Base-by-base conservation (phyloP, 2,329 filamentous ascomycete genomes). In the Neonectria hederae region DNA sequence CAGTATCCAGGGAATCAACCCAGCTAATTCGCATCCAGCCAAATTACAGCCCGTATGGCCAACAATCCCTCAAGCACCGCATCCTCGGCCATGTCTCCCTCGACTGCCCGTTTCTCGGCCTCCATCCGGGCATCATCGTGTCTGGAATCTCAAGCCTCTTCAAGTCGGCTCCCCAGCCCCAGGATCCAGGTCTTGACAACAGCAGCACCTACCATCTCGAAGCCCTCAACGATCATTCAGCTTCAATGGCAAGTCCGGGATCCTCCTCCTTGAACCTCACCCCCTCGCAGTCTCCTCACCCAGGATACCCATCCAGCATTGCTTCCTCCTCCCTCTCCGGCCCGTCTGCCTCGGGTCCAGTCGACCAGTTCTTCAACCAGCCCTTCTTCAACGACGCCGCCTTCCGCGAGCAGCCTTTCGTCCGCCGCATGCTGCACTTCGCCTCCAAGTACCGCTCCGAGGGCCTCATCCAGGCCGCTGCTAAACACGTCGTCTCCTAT, bases 61-160 rank as follows among this genome's bases (percentile, higher is more conserved):
- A 67, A 53, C 75, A 76, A 62, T 81, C 81, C 11, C 88, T 92
- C 69, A 89, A 88, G 67, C 92, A 97, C 80, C 87, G 89, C 10
- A 91, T 97, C 43, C 78, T 97, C 30, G 94, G 94, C 0, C 90
- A 90, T 5, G 83, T 97, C 60, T 92, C 92, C 60, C 90, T 97
- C 53, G 94, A 97, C 77, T 91, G 92, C 0, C 94, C 94, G 0
- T 93, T 97, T 63, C 83, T 97, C 6, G 94, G 94, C 4, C 90
- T 97, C 75, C 93, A 97, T 77, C 94, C 93, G 1, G 92, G 94
- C 6, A 91, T 97, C 45, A 87, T 97, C 45, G 86, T 89, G n/a
- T 92, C 92, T 40, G 93, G 94, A 2, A 86, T 97, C 58, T 87
- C 89, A 2, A 95, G 92, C 74, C 83, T 97, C 11, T 96, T 97